Base-by-base conservation (phyloP, 306 rosid genomes). In the Dryas drummondii region DNA sequence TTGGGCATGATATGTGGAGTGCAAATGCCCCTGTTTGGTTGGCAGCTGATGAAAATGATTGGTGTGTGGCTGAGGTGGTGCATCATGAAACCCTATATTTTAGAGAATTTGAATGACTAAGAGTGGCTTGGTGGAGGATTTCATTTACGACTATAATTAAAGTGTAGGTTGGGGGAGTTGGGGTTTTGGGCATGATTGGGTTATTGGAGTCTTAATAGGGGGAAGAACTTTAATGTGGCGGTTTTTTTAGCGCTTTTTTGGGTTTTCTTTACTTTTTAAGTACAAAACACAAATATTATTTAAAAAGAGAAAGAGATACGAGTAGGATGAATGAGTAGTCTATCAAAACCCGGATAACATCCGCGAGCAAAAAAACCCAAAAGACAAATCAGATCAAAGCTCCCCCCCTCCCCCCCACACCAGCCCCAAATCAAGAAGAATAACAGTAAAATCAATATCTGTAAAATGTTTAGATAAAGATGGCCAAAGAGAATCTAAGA, bases 91-190 rank as follows among this genome's bases (percentile, higher is more conserved):
- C 17, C 14, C 5, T 61, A 37, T 61, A 46, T 32, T 60, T 32
- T 37, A 32, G 46, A 37, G 16, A 53, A 37, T 42, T 61, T 61
- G 46, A 61, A 37, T 61, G 22, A 37, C 22, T 32, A 37, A 46
- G 45, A 61, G 14, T 61, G 22, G 66, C 14, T 37, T 37, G 47
- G 22, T 61, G 47, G 19, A 32, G 66, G 66, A 37, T 37, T 37
- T 61, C 66, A 13, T 61, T 42, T 37, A 15, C 37, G 46, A 61
- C 66, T 61, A 32, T 61, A 61, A 61, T 61, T 61, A 45, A 41
- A 61, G 47, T 40, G 37, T 32, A 37, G 10, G 66, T 61, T 61
- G 19, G 66, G 6, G 46, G 66, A 61, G 46, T 61, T 37, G 66
- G 66, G 66, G 37, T 32, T 32, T 32, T 32, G 3, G 37, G 37